These are phyloP conservation scores for Populus simonii DNA, from an alignment of 345 rosid genomes.

Conservation along the genomic window DNA sequence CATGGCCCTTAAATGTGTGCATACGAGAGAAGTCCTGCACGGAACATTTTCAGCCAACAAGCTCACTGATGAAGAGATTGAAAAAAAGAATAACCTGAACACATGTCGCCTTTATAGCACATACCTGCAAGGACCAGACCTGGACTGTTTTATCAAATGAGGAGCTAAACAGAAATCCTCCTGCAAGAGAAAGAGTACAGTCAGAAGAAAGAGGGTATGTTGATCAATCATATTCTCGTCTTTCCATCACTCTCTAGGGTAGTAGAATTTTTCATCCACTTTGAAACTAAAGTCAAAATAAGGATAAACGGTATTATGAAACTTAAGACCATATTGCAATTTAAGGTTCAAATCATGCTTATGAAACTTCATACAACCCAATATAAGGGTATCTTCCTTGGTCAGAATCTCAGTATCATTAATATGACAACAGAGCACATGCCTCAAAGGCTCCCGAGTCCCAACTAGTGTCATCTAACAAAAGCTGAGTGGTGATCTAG, in stretches of 20 bases:
- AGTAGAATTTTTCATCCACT: background rate
- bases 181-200: constrained; percentile 39
- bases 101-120: constrained; percentile 5
- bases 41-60: constrained; percentile 8
- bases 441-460: background rate
- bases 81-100: background rate
- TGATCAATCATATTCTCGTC: background rate
- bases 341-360: background rate
- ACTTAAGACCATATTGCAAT: too few species aligned
- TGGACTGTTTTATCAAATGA: constrained; percentile 73
- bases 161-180: constrained; percentile 78
- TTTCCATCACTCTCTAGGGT: background rate
- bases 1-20: constrained; percentile 81
- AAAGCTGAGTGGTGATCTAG: background rate
- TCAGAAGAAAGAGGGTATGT: constrained; percentile 17
- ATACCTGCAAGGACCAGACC: constrained; percentile 91
- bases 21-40: constrained; percentile 79
- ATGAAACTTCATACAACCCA: background rate
- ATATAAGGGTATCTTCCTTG: background rate
- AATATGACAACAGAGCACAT: background rate
- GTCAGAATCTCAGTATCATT: background rate
- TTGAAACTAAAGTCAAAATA: background rate
- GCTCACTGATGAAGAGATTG: background rate
- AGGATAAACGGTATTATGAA: background rate
- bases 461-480: background rate